Base-by-base conservation (phyloP, 345 rosid genomes). In the Bretschneidera sinensis region DNA sequence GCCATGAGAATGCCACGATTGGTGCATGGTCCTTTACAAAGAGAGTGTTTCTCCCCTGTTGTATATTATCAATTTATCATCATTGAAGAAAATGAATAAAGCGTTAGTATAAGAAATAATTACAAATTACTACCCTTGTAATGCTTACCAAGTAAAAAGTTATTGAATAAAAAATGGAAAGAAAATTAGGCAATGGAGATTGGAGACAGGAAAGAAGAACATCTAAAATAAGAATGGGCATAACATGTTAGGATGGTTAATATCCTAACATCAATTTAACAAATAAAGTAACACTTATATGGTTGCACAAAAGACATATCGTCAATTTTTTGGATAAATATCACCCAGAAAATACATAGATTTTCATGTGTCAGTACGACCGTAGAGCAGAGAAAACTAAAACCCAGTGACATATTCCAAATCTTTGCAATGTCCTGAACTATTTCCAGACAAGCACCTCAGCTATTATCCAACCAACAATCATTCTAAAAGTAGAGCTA, bases 1-100 rank as follows among this genome's bases (percentile, higher is more conserved):
- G 81, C 72, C 82, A 82, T 82, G 69, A 81, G 79, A 69, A 65
- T 15, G 34, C 83, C 72, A 22, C 81, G 89, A 72, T 59, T 75
- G 62, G 58, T 25, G 60, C 76, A 85, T 74, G 85, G 68, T 57
- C 83, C 89, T 68, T 70, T 74, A 33, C 74, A 81, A 68, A 75
- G 61, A 33, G 74, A 70, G 43, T 72, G 65, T 59, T 61, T 85
- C 22, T 81, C 92, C 33, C 83, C 96, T 85, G 74, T 5, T 21
- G n/a, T n/a, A n/a, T n/a, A n/a, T n/a, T n/a, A n/a, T n/a, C n/a
- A n/a, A n/a, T n/a, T n/a, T n/a, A n/a, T n/a, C n/a, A n/a, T n/a
- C n/a, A n/a, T n/a, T n/a, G n/a, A n/a, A n/a, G n/a, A 17, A 20
- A 47, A 49, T 33, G 17, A 33, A 64, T 61, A 66, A 34, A 39